Base-by-base conservation (phyloP, 768 basidiomycete species). In the Neoboletus brunneissimus region DNA sequence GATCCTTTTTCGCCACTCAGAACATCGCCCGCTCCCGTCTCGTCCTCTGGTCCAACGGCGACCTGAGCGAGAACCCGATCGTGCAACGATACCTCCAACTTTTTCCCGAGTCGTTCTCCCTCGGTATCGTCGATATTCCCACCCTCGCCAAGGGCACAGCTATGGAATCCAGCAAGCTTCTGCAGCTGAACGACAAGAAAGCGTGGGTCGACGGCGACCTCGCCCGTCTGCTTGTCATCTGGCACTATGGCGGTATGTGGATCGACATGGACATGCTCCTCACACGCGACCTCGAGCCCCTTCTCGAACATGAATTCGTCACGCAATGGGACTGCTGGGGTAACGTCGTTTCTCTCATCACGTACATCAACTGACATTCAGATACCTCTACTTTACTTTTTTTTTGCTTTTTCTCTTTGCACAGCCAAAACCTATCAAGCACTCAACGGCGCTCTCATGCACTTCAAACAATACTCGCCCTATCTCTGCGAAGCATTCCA, bases 301-400 rank as follows among this genome's bases (percentile, higher is more conserved):
- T 98, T 54, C 77, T 89, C 8, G 95, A 97, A 69, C 89, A 92
- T 66, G 96, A 98, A 72, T 98, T 95, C 68, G 91, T 98, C 10
- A 95, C 92, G 0, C 94, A 98, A 69, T 98, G 96, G 96, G 96
- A 98, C 67, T 98, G 96, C 72, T 97, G 97, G 70, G 91, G 94
- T 95, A 71, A 60, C 12, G 41, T 48, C 49, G n/a, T 47, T 40
- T 6, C 27, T 31, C 29, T 23, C n/a, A 31, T 27, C 20, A 16
- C 32, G 15, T 25, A 25, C 29, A 32, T 35, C 18, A 13, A 37
- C 52, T 65, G 51, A 68, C 41, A 18, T 53, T 47, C 38, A 3
- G 11, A 2, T 32, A 0, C 37, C 23, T 11, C 40, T 34, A 13
- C 16, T 20, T 4, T 3, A 6, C 18, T 2, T 20, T 9, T 16